Evolutionary conservation across 176 grass and related monocot species (phyloP), one percentile per base, ranked within the genome.

Genomic region (Lolium rigidum): DNA sequence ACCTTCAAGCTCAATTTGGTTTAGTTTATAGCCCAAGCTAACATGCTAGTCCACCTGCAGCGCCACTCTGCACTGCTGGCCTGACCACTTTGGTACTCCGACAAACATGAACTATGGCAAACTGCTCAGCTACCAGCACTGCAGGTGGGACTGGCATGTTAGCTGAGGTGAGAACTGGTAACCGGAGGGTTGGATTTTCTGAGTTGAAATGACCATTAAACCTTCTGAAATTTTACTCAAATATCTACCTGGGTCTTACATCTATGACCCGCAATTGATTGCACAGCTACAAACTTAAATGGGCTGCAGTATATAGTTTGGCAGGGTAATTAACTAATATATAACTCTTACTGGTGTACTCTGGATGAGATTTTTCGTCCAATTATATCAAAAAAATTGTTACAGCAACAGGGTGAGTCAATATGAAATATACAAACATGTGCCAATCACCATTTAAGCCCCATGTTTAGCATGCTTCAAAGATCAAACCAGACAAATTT

Each of bases 401-500:
- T 65, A 50, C 12, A 86, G 25, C 56, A 80, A 52, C 52, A 52
- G 3, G 65, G 9, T 62, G 43, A 61, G 49, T 25, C 26, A 81
- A 68, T 16, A 81, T 38, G 50, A 41, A 69, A 65, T 39, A 31
- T 52, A 56, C 9, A 75, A 24, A 84, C 73, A 59, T 17, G 54
- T 55, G 25, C 0, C 35, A 82, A 21, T 64, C 28, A 70, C 15
- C 64, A 86, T 77, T 61, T 70, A 82, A 84, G 50, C 38, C 65
- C 64, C 59, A 74, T 38, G 31, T 70, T 83, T 20, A 65, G 35
- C 28, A 86, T 17, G 57, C 43, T 78, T 37, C 47, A 31, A 66
- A 85, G 72, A 28, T 52, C 47, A 75, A 75, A 81, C 47, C 62
- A 55, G 82, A 56, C 5, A 65, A 65, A 37, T 50, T 12, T 86